A percentile compares a stretch with the other conserved stretches of the same genome.
These are phyloP conservation scores for Tubosaeta sp. DNA, from an alignment of 768 basidiomycete genomes.

Conservation along the genomic window DNA sequence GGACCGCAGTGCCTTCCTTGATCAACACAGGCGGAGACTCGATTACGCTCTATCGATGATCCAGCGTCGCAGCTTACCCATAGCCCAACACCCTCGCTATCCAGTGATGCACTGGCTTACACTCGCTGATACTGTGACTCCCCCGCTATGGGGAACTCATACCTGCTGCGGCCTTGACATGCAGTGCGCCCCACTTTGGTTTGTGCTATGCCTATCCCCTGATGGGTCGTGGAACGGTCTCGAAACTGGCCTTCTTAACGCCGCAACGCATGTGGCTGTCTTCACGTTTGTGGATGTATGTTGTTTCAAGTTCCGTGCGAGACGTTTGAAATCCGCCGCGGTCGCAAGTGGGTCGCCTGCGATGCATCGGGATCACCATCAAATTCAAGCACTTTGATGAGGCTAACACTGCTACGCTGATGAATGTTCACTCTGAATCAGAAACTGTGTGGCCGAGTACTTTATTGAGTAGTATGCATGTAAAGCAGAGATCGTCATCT, in stretches of 20 bases:
- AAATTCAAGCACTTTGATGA: conserved; percentile 11
- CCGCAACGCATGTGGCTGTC: conserved; percentile 5
- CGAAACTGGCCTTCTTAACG: conserved; percentile 3
- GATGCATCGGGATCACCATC: conserved; percentile 10
- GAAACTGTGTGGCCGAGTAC: conserved; percentile 1
- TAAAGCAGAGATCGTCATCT: background rate
- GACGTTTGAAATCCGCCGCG: background rate
- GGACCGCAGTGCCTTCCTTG: conserved; percentile 21
- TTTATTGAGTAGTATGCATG: background rate
- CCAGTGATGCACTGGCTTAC: conserved; percentile 6
- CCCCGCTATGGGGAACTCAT: background rate
- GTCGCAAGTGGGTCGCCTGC: conserved; percentile 2
- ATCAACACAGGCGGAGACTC: conserved; percentile 15
- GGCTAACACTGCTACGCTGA: background rate
- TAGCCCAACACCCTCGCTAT: conserved; percentile 18
- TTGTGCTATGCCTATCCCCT: conserved; percentile 13
- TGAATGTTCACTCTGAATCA: conserved; percentile 8
- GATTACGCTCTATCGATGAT: conserved; percentile 19
- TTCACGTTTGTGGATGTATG: conserved; percentile 7
- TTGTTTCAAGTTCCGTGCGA: conserved; percentile 7
- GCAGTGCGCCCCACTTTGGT: conserved; percentile 4
- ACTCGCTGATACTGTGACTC: conserved; percentile 1
- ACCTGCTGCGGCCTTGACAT: background rate
- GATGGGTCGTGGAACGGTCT: conserved; percentile 4
- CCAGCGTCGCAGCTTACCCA: conserved; percentile 19